Base-by-base conservation (phyloP, 1,284 basidiomycete genomes). In the Ceratobasidium sp. region DNA sequence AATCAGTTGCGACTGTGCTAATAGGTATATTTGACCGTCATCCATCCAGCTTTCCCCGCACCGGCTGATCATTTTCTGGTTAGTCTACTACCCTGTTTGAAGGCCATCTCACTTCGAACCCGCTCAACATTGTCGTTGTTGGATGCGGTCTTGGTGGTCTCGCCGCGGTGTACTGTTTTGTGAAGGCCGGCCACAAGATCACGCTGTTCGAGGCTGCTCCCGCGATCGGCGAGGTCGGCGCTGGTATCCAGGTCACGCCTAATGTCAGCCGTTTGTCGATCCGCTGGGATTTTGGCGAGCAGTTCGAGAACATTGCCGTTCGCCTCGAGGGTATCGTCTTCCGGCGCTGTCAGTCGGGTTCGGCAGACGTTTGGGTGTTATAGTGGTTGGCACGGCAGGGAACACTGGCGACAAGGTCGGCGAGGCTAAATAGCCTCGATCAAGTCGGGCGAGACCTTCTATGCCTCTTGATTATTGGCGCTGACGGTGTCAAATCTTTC, bases 401-500 rank as follows among this genome's bases (percentile, higher is more conserved):
- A 82, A 82, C 33, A 85, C 82, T n/a, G 88, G 87, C 8, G 86
- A 88, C 77, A 83, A 84, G 0, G 81, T 89, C 8, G 89, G 86
- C 20, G 87, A 86, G 84, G 87, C 85, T 14, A 82, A 80, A 73
- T 87, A 86, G 84, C 27, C 27, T 30, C 27, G 27, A 30, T 30
- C 27, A 30, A 30, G 27, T 30, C 27, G 27, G 27, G 27, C 27
- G 60, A 62, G 35, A 57, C 88, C n/a, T 65, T 64, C 48, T 66
- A 80, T 86, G 85, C 0, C 89, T 91, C 80, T 80, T 90, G 20
- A 83, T 91, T 38, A 82, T 91, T 2, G 89, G 87, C 16, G 89
- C 89, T 2, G 90, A 90, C 81, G 90, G 90, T 18, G 85, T 86
- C 23, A 83, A 89, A 81, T 91, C 90, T 80, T 80, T 87, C 59